phyloP scores from a whole-genome alignment of 768 basidiomycete genomes.

The Serendipita sp. region DNA sequence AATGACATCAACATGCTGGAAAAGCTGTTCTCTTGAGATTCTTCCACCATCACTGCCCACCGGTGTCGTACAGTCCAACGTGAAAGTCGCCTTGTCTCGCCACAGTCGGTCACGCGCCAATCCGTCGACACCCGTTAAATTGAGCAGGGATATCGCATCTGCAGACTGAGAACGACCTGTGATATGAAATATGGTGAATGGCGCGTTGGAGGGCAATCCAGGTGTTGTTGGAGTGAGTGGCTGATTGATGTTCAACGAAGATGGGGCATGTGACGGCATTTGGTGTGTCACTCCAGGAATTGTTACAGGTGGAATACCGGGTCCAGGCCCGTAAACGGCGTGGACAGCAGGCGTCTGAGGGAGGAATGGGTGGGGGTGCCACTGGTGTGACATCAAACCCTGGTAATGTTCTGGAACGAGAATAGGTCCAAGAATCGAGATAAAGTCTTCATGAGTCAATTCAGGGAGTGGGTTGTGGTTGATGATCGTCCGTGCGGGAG shows the following conservation, averaged over 20 bases:
- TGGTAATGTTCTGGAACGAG: constrained; percentile 66
- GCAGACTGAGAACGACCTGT: constrained; percentile 69
- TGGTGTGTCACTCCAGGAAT: constrained; percentile 18
- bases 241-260: constrained; percentile 21
- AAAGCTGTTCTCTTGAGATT: constrained; percentile 31
- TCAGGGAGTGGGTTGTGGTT: constrained; percentile 82
- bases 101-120: constrained; percentile 71
- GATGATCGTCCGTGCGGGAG: constrained; percentile 48
- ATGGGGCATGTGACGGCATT: constrained; percentile 20
- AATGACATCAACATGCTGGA: constrained; percentile 69
- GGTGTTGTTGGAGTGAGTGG: constrained; percentile 29
- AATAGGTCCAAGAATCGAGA: constrained; percentile 61
- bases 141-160: constrained; percentile 37
- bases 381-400: constrained; percentile 19
- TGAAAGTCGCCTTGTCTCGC: constrained; percentile 69
- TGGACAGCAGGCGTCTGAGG: constrained; percentile 20
- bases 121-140: constrained; percentile 64
- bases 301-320: constrained; percentile 6
- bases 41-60: background rate
- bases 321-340: constrained; percentile 15
- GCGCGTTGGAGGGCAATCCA: constrained; percentile 24
- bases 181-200: constrained; percentile 77
- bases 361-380: constrained; percentile 14
- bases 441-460: constrained; percentile 74
- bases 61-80: constrained; percentile 23